These are phyloP conservation scores for Lachancea sp. DNA, from an alignment of 805 yeast species.

Conservation along the genomic window DNA sequence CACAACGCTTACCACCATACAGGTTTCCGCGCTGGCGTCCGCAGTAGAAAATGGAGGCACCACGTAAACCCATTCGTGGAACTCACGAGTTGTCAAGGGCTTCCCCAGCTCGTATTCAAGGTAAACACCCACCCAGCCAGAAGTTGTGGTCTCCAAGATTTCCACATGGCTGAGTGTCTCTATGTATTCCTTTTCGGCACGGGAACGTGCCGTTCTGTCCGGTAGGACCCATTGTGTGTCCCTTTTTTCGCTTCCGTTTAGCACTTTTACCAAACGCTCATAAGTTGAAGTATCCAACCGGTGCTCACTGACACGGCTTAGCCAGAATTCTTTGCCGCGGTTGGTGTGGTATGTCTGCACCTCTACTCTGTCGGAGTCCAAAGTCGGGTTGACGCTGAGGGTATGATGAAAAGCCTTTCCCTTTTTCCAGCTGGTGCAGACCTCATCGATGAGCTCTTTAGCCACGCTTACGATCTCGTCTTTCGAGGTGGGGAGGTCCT, in stretches of 20 bases:
- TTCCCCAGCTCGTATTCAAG: slow-evolving; percentile 35
- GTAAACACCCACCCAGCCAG: slow-evolving; percentile 30
- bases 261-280: slow-evolving; percentile 22
- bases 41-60: slow-evolving; percentile 17
- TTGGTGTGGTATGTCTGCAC: slow-evolving; percentile 32
- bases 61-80: slow-evolving; percentile 34
- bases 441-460: slow-evolving; percentile 20
- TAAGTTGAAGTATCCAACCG: slow-evolving; percentile 14
- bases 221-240: slow-evolving; percentile 15
- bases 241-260: slow-evolving; percentile 25
- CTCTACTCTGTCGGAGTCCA: slow-evolving; percentile 21
- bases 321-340: slow-evolving; percentile 31
- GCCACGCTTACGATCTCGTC: slow-evolving; percentile 18
- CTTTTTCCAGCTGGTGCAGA: slow-evolving; percentile 27
- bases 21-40: slow-evolving; percentile 15
- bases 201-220: slow-evolving; percentile 29
- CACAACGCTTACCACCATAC: slow-evolving; percentile 33
- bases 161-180: slow-evolving; percentile 28
- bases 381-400: slow-evolving; percentile 8
- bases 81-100: slow-evolving; percentile 34
- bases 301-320: slow-evolving; percentile 29
- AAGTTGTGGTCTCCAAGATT: slow-evolving; percentile 13
- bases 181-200: slow-evolving; percentile 32
- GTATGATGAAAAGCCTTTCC: slow-evolving; percentile 30
- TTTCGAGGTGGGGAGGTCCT: slow-evolving; percentile 13